A percentile compares a stretch with the other conserved stretches of the same genome.
These are phyloP conservation scores for Albizia julibrissin DNA, from an alignment of 306 rosid species.

Conservation along the genomic window DNA sequence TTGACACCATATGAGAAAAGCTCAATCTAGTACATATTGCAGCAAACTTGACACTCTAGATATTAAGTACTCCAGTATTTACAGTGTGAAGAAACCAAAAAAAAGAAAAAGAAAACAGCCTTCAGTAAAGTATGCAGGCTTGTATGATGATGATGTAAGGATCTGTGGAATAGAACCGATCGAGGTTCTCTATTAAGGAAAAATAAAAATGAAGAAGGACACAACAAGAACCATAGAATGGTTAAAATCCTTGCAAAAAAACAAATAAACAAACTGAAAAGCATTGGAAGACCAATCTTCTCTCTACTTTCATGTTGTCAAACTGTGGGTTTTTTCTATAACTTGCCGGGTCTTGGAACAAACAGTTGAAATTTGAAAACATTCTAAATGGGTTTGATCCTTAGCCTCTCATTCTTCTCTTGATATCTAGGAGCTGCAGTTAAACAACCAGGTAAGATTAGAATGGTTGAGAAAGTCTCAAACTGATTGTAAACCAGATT, in stretches of 20 bases:
- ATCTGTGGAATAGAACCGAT: conserved; percentile 30
- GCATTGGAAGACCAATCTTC: conserved; percentile 47
- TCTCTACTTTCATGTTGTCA: conserved; percentile 38
- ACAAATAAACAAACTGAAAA: conserved; percentile 39
- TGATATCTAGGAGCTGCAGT: conserved; percentile 60
- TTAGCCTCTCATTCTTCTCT: conserved; percentile 54
- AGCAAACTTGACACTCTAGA: conserved; percentile 55
- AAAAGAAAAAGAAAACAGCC: conserved; percentile 28
- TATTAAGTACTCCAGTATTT: conserved; percentile 58
- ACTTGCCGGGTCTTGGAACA: conserved; percentile 29
- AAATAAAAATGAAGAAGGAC: conserved; percentile 23
- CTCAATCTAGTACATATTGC: conserved; percentile 33
- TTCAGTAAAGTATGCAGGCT: conserved; percentile 45
- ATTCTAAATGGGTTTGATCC: conserved; percentile 51
- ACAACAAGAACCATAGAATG: conserved; percentile 54
- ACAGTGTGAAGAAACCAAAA: conserved; percentile 40
- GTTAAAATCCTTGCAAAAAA: conserved; percentile 31
- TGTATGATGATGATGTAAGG: conserved; percentile 53
- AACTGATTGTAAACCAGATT: background rate
- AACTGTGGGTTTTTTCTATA: conserved; percentile 46
- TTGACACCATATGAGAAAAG: conserved; percentile 29
- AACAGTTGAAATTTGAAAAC: conserved; percentile 1
- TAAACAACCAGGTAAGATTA: conserved; percentile 6
- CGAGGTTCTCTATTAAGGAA: conserved; percentile 28
- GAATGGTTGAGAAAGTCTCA: background rate